Evolutionary conservation across 192 early-diverging fungal genomes (phyloP), one percentile per base, ranked within the genome.

Genomic region (Linnemannia exigua): DNA sequence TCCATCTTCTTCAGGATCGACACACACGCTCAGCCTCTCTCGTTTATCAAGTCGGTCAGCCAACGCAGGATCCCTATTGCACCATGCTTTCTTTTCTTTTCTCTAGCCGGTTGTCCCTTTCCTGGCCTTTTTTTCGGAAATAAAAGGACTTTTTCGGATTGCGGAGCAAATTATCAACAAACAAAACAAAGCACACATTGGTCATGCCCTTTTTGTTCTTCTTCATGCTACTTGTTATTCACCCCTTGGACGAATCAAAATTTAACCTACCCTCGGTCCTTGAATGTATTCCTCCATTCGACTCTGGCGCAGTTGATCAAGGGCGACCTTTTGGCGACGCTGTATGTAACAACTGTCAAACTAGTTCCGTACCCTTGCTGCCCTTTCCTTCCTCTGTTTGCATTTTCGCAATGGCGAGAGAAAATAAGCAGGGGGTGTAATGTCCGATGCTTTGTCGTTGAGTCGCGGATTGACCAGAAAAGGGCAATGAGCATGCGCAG

Each of bases 241-340:
- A 1, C 14, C 22, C 44, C 4, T 17, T 63, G 58, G 54, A 61
- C 54, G 54, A 61, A 61, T 61, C 54, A 61, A 25, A 31, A 31
- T 31, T n/a, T 14, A 3, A 31, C 14, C 0, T 63, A 1, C 48
- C 15, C 58, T 25, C 41, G n/a, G n/a, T 54, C 22, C 48, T 15
- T 19, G 15, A 11, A 54, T n/a, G 11, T 7, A 5, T n/a, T 8
- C 4, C 51, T 19, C 58, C 58, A 9, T 63, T 63, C 58, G 58
- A 63, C 58, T 63, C 28, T 63, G 31, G 58, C 58, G 58, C 58
- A 63, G 58, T 63, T 25, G 58, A 31, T 33, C 58, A 63, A 44
- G 41, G 28, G 5, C 5, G 20, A 54, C 20, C 5, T 9, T 31
- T 31, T n/a, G n/a, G 41, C 41, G 41, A 44, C 9, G 9, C 41